Conservation (phyloP, 371 early-diverging fungal genomes). For the Mortierella sp. region DNA sequence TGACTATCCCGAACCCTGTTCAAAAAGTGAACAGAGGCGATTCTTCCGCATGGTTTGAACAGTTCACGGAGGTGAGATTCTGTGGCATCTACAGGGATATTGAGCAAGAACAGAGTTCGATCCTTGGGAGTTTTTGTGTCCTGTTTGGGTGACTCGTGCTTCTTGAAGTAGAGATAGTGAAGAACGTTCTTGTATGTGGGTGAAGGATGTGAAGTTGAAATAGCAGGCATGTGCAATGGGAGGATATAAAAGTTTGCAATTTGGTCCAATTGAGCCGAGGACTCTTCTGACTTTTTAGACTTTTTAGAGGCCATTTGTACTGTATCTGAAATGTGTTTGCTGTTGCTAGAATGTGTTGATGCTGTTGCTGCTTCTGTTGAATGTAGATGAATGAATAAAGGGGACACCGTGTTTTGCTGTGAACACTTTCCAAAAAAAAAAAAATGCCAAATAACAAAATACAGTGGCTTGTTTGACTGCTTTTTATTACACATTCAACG, state of each 20-base stretch:
- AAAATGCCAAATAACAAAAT: conserved; percentile 12
- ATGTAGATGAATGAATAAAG: conserved; percentile 1
- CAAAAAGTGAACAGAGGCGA: conserved; percentile 72
- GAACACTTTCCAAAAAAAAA: conserved; percentile 12
- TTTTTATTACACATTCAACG: not conserved
- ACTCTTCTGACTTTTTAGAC: conserved; percentile 29
- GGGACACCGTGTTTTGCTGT: not conserved
- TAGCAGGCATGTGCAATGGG: conserved; percentile 46
- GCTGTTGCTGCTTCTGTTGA: not conserved
- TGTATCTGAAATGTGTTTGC: not conserved
- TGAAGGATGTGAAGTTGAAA: conserved; percentile 25
- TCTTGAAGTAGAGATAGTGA: conserved; percentile 80
- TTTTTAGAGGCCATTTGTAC: conserved; percentile 28
- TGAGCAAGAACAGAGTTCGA: conserved; percentile 84
- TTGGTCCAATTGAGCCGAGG: conserved; percentile 24
- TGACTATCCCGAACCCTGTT: conserved; percentile 42
- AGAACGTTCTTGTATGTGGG: conserved; percentile 56
- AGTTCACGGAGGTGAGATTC: conserved; percentile 78
- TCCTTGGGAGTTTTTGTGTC: conserved; percentile 65
- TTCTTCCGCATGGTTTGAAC: conserved; percentile 76
- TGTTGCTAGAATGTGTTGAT: not conserved
- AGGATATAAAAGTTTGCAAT: conserved; percentile 52
- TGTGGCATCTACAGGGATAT: conserved; percentile 87
- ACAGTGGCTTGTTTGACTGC: conserved; percentile 13
- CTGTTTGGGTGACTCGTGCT: conserved; percentile 72